A percentile compares a stretch with the other conserved stretches of the same genome.
Evolutionary conservation across 805 yeast species (phyloP).

Genomic region (Cyberlindnera euphorbiae): DNA sequence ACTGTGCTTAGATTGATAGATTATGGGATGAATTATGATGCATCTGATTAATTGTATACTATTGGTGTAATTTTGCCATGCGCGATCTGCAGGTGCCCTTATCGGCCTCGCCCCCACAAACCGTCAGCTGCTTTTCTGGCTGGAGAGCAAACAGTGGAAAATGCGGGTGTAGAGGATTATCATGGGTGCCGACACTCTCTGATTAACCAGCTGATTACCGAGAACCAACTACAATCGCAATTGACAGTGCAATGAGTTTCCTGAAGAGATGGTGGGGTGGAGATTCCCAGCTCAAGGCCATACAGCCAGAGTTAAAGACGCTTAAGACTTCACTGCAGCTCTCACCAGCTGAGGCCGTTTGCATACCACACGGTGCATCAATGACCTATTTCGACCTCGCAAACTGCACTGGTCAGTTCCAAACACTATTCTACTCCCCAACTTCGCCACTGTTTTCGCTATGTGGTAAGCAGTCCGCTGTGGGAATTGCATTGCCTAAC

Average conservation of each 20-base stretch:
- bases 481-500: conserved; percentile 61
- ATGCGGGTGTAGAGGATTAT: too few species aligned
- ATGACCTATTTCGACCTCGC: conserved; percentile 42
- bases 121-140: too few species aligned
- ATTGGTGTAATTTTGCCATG: too few species aligned
- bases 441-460: conserved; percentile 37
- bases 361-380: conserved; percentile 43
- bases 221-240: too few species aligned
- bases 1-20: too few species aligned
- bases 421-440: conserved; percentile 38
- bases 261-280: not conserved
- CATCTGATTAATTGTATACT: not conserved
- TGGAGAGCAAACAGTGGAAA: too few species aligned
- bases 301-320: conserved; percentile 20
- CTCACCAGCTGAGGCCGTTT: conserved; percentile 37
- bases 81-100: too few species aligned
- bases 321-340: conserved; percentile 33
- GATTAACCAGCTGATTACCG: too few species aligned
- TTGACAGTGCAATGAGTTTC: conserved; percentile 1
- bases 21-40: not conserved
- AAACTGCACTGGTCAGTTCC: conserved; percentile 42
- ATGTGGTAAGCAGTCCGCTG: conserved; percentile 36
- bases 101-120: too few species aligned
- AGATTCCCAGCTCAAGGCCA: not conserved
- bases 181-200: too few species aligned